Evolutionary conservation across 345 rosid genomes (phyloP).

Genomic region (Salix exigua): DNA sequence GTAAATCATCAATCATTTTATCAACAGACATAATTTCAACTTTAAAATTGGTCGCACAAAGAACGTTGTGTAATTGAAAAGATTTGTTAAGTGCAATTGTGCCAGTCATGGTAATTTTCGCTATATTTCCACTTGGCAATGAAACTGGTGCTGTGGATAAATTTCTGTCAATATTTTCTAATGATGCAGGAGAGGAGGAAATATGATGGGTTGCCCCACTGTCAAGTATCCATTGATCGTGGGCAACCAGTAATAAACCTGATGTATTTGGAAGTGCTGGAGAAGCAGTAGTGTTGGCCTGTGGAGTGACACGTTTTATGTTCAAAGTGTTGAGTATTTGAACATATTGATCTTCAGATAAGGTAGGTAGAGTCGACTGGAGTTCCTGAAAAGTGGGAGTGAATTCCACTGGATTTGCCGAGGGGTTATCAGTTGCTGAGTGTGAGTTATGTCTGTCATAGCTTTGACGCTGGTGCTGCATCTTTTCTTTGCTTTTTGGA

Average conservation of each 20-base stretch:
- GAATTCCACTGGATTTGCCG: not conserved
- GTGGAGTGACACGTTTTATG: not conserved
- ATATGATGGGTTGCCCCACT: constrained; percentile 10
- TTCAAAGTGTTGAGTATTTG: not conserved
- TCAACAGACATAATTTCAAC: constrained; percentile 11
- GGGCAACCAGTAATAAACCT: not conserved
- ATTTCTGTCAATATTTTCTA: not conserved
- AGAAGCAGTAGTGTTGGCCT: not conserved
- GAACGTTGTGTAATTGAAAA: not conserved
- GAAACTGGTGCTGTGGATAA: not conserved
- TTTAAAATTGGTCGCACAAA: not conserved
- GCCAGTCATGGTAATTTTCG: not conserved
- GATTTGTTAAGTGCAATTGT: not conserved
- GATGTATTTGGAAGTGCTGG: not conserved
- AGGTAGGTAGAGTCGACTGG: not conserved
- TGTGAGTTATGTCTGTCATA: not conserved
- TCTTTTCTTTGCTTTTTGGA: not conserved
- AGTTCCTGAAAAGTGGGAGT: not conserved
- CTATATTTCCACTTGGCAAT: not conserved
- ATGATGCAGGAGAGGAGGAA: not conserved
- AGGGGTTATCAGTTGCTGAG: not conserved
- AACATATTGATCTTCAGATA: not conserved
- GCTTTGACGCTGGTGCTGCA: too few species aligned
- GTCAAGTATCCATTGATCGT: not conserved
- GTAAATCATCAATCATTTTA: not conserved